Conservation (phyloP, 345 rosid species). For the Acer negundo region DNA sequence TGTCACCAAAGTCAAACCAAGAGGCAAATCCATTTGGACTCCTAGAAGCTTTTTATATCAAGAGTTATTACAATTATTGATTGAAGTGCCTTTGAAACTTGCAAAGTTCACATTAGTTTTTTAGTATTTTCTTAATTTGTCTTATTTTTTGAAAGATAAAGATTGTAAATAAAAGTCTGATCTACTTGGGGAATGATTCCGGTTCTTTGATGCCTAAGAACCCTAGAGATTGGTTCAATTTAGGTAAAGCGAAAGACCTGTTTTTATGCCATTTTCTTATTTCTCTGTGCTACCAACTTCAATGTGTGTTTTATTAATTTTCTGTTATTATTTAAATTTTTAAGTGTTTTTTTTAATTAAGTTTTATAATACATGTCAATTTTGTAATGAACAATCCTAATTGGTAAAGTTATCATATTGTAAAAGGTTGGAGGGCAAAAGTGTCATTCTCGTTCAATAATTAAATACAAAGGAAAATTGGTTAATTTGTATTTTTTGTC, state of each 20-base stretch:
- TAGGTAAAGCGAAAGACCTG: not conserved
- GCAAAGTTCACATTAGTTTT: not conserved
- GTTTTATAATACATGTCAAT: too few relatives aligned
- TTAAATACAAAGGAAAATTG: too few relatives aligned
- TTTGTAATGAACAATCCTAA: too few relatives aligned
- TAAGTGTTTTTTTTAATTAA: too few relatives aligned
- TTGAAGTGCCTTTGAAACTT: not conserved
- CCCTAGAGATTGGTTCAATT: too few relatives aligned
- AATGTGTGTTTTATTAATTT: too few relatives aligned
- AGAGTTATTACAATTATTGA: not conserved
- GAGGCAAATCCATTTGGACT: slow-evolving; percentile 68
- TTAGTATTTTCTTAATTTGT: not conserved
- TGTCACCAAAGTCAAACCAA: slow-evolving; percentile 73
- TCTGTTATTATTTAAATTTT: too few relatives aligned
- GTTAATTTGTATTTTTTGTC: too few relatives aligned
- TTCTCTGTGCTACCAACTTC: not conserved
- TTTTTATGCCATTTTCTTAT: not conserved
- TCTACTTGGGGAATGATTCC: not conserved
- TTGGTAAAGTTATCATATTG: too few relatives aligned
- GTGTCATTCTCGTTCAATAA: too few relatives aligned
- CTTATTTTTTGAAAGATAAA: not conserved
- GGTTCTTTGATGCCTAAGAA: not conserved
- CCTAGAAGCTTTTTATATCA: not conserved
- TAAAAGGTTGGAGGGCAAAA: too few relatives aligned
- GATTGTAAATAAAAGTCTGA: too few relatives aligned